phyloP scores from a whole-genome alignment of 768 basidiomycete genomes.

The Suillus brevipes region DNA sequence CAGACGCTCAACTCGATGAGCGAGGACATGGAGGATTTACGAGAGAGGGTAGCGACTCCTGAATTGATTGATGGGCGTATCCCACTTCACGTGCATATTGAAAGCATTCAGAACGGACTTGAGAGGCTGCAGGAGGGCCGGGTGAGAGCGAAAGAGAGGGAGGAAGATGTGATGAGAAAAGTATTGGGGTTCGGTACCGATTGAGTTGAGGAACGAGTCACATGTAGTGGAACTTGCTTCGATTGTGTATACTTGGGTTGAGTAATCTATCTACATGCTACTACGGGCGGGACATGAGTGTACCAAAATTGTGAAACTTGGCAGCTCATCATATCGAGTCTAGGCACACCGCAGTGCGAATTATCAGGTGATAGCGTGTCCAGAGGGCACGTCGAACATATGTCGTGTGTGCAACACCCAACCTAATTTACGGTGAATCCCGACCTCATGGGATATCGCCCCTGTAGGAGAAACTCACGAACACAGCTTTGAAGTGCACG shows the following conservation, averaged over 20 bases:
- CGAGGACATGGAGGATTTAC: conserved; percentile 74
- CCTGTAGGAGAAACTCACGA: neutral
- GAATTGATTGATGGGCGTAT: conserved; percentile 58
- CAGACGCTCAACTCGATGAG: conserved; percentile 63
- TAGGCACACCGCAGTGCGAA: neutral
- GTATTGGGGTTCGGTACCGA: conserved; percentile 20
- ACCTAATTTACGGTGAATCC: neutral
- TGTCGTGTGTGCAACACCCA: neutral
- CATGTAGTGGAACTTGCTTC: neutral
- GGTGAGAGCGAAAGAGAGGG: conserved; percentile 47
- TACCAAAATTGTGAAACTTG: neutral
- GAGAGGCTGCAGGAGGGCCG: conserved; percentile 57
- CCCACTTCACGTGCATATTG: conserved; percentile 74
- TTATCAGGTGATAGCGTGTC: neutral
- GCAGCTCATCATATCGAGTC: too few species aligned
- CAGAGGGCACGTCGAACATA: neutral
- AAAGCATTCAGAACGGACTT: conserved; percentile 65
- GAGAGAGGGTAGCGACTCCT: conserved; percentile 71
- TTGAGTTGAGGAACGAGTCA: conserved; percentile 8
- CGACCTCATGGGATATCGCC: neutral
- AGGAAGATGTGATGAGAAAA: conserved; percentile 35
- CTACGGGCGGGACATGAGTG: neutral
- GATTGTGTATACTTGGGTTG: neutral
- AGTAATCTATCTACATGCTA: neutral
- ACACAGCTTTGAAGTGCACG: neutral